Conservation (phyloP, 2,329 filamentous ascomycete species). For the Talaromyces atroroseus region DNA sequence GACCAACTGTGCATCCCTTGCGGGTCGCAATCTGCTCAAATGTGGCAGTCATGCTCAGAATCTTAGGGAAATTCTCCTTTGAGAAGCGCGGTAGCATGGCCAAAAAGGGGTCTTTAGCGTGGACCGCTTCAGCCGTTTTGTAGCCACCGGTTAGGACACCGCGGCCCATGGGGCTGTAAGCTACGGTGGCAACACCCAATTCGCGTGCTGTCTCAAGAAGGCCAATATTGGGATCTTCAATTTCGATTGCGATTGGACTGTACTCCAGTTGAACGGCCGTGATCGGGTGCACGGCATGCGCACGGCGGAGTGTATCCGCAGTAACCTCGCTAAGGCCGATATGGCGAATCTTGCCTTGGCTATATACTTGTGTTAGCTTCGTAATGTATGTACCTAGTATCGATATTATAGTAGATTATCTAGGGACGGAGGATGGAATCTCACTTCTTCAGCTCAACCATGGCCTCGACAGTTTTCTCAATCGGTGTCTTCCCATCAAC, state of each 20-base stretch:
- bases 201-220: slow-evolving; percentile 53
- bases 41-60: slow-evolving; percentile 44
- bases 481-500: slow-evolving; percentile 46
- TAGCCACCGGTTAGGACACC: slow-evolving; percentile 53
- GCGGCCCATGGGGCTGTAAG: slow-evolving; percentile 56
- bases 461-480: slow-evolving; percentile 32
- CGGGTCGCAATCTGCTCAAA: slow-evolving; percentile 39
- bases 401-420: neutral
- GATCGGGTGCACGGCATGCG: slow-evolving; percentile 44
- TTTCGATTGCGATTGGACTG: slow-evolving; percentile 44
- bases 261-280: slow-evolving; percentile 50
- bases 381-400: neutral
- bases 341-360: slow-evolving; percentile 46
- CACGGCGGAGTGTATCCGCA: slow-evolving; percentile 44
- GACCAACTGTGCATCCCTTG: slow-evolving; percentile 41
- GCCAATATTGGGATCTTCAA: slow-evolving; percentile 42
- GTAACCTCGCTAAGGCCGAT: slow-evolving; percentile 46
- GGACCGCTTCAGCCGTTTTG: slow-evolving; percentile 25
- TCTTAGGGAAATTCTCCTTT: slow-evolving; percentile 46
- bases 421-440: neutral
- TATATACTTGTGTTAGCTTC: slow-evolving; percentile 6
- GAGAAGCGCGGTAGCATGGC: slow-evolving; percentile 44
- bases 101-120: slow-evolving; percentile 45
- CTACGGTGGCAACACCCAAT: slow-evolving; percentile 53
- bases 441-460: slow-evolving; percentile 19